phyloP scores from a whole-genome alignment of 495 filamentous ascomycete species.

The Aspergillus incahuasiensis region DNA sequence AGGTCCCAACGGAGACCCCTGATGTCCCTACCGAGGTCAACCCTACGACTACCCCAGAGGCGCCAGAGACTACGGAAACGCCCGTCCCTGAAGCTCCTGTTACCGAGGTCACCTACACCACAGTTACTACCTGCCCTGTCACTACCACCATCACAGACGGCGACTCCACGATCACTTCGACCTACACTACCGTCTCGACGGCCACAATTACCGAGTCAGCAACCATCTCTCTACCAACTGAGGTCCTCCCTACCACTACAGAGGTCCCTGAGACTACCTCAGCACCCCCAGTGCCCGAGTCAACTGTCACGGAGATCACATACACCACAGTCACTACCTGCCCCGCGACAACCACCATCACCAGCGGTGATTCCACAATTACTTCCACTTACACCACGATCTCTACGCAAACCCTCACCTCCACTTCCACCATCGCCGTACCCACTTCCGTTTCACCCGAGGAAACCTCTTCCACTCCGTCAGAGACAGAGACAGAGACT shows the following conservation, averaged over 20 bases:
- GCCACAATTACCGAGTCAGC: constrained; percentile 17
- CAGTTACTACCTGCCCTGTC: constrained; percentile 23
- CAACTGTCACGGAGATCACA: constrained; percentile 21
- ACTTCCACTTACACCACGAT: constrained; percentile 31
- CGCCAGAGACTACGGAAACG: constrained; percentile 3
- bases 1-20: not conserved
- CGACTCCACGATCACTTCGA: constrained; percentile 26
- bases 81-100: constrained; percentile 12
- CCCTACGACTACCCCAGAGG: constrained; percentile 17
- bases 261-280: constrained; percentile 7
- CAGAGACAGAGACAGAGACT: not conserved
- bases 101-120: constrained; percentile 22
- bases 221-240: constrained; percentile 14
- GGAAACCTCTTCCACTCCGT: constrained; percentile 11
- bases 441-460: constrained; percentile 18
- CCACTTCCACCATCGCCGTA: constrained; percentile 18
- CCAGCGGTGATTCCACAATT: constrained; percentile 24
- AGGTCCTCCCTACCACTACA: constrained; percentile 28
- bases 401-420: constrained; percentile 23
- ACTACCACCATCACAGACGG: constrained; percentile 29
- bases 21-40: constrained; percentile 18
- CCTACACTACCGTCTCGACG: constrained; percentile 30
- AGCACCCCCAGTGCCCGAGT: constrained; percentile 3
- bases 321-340: constrained; percentile 20
- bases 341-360: constrained; percentile 29